phyloP scores from a whole-genome alignment of 345 rosid genomes.

The Aethionema arabicum region DNA sequence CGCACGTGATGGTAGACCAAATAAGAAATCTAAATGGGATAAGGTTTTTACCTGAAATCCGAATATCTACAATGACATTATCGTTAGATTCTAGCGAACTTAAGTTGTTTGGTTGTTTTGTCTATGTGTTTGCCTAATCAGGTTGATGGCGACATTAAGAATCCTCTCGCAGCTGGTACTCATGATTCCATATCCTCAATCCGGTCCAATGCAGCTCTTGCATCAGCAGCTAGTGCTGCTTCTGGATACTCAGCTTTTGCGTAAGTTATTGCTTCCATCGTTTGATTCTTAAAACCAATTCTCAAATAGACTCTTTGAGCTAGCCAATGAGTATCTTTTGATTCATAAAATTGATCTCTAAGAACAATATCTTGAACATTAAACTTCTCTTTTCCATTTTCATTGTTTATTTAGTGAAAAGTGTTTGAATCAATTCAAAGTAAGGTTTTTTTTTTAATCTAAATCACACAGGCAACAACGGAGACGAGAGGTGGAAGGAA shows the following conservation, averaged over 20 bases:
- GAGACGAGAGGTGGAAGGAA: constrained; percentile 81
- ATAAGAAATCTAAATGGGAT: constrained; percentile 96
- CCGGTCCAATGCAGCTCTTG: constrained; percentile 57
- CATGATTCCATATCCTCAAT: constrained; percentile 60
- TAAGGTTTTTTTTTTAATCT: not conserved
- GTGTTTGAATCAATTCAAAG: not conserved
- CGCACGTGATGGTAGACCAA: constrained; percentile 68
- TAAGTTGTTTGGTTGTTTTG: constrained; percentile 3
- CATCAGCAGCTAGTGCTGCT: constrained; percentile 76
- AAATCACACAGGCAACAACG: constrained; percentile 68
- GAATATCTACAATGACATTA: constrained; percentile 4
- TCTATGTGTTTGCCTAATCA: constrained; percentile 35
- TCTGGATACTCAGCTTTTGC: constrained; percentile 87
- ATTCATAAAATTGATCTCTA: no score
- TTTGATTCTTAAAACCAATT: not conserved
- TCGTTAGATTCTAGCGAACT: not conserved
- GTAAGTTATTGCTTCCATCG: constrained; percentile 44
- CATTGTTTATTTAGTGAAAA: not conserved
- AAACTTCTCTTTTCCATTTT: not conserved
- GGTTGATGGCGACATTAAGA: constrained; percentile 78
- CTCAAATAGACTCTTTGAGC: constrained; percentile 10
- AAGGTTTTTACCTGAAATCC: constrained; percentile 47
- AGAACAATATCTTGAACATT: constrained; percentile 2
- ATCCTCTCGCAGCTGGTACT: constrained; percentile 50
- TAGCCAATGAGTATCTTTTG: no score